phyloP scores from a whole-genome alignment of 2,329 filamentous ascomycete species.

The Clonostachys chloroleuca region DNA sequence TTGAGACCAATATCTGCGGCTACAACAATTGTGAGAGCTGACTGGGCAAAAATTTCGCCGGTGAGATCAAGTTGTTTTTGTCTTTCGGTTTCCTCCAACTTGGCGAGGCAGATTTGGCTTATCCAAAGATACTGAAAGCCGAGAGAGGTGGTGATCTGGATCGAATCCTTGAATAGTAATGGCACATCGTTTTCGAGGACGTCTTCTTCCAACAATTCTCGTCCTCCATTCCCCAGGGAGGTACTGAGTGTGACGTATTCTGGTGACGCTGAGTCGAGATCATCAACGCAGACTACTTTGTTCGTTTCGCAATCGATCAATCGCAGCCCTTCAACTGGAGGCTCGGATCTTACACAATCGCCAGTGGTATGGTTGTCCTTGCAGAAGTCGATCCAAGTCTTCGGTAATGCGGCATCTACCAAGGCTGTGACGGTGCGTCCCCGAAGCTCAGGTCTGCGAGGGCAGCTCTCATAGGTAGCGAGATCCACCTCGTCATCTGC shows the following conservation, averaged over 20 bases:
- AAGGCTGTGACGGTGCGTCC: constrained; percentile 22
- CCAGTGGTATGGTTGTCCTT: constrained; percentile 16
- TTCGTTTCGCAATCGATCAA: constrained; percentile 23
- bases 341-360: constrained; percentile 10
- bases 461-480: background rate
- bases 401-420: constrained; percentile 19
- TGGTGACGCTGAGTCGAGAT: constrained; percentile 11
- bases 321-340: constrained; percentile 17
- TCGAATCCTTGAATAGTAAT: constrained; percentile 23
- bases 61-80: constrained; percentile 20
- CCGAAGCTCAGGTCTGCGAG: constrained; percentile 11
- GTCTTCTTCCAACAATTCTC: constrained; percentile 1
- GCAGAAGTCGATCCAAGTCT: constrained; percentile 28
- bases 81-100: constrained; percentile 15
- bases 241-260: constrained; percentile 30
- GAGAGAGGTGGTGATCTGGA: constrained; percentile 19
- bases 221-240: constrained; percentile 13
- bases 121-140: constrained; percentile 31
- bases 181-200: constrained; percentile 10
- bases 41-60: constrained; percentile 24
- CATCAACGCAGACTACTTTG: constrained; percentile 19
- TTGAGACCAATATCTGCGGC: constrained; percentile 21
- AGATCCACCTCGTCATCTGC: constrained; percentile 12
- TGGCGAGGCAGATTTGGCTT: constrained; percentile 25
- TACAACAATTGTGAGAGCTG: constrained; percentile 25